Conservation (phyloP, 1,284 basidiomycete genomes). For the Sphaerobolus stellatus region DNA sequence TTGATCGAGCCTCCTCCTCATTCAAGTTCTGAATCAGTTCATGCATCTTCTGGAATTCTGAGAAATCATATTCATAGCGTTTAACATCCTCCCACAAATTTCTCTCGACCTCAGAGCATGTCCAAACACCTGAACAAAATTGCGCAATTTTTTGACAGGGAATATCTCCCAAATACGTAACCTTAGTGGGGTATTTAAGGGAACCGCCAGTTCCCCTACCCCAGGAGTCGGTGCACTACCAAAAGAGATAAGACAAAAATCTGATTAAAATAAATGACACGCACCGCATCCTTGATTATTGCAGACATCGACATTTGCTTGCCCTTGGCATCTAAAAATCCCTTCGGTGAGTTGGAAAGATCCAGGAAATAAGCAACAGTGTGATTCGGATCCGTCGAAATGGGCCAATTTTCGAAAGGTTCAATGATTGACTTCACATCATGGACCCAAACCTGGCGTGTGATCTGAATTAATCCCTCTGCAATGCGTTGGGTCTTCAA, state of each 20-base stretch:
- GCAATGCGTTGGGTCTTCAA: background rate
- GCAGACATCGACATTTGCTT: constrained; percentile 8
- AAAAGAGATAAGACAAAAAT: background rate
- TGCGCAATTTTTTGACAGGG: constrained; percentile 13
- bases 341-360: background rate
- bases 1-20: too few species aligned
- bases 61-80: background rate
- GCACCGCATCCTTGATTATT: constrained; percentile 10
- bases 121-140: constrained; percentile 5
- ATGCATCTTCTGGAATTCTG: background rate
- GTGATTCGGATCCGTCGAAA: background rate
- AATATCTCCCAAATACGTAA: constrained; percentile 3
- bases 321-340: background rate
- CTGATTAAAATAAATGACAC: background rate
- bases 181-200: constrained; percentile 5
- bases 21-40: background rate
- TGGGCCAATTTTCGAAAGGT: background rate
- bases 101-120: constrained; percentile 1
- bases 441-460: background rate
- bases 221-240: constrained; percentile 11
- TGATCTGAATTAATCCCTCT: background rate
- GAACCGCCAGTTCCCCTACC: constrained; percentile 8
- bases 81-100: constrained; percentile 7
- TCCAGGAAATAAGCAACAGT: background rate
- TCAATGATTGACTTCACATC: background rate